Evolutionary conservation across 2,329 filamentous ascomycete genomes (phyloP), one percentile per base, ranked within the genome.

Genomic region (Xenosphaeropsis pyriputrescens): DNA sequence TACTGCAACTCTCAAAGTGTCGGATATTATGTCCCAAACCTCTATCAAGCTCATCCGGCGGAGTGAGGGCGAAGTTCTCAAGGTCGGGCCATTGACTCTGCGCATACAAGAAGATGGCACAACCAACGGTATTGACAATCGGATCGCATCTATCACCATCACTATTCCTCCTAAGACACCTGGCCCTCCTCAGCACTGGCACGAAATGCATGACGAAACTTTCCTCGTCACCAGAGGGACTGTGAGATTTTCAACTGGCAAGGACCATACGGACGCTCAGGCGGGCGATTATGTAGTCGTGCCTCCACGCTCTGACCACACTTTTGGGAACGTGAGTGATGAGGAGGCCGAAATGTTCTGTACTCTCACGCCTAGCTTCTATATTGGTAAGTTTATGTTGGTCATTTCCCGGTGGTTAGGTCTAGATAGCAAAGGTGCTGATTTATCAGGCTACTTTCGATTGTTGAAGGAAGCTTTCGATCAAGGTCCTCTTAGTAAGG

Each of bases 321-420:
- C 66, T 0, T 74, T 75, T 51, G 61, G 55, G 36, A 74, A 75
- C 39, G 65, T 70, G 0, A 64, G 61, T 34, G 63, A 70, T 35
- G 59, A 67, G 45, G 67, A 70, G 43, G 64, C 67, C 3, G 62
- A 60, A 43, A 68, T 75, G 49, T 63, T 72, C 57, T 73, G 72
- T 49, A 75, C 70, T 0, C 68, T 62, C 40, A 73, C 67, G 17
- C 70, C 70, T 0, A 64, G 63, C 2, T 71, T 69, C 45, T 72
- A 71, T 46, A 67, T 73, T 43, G 65, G 70, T 41, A 72, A 72
- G 46, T 72, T 73, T 52, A 68, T 67, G 54, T 54, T 70, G 32
- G 45, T 72, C 47, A 57, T 60, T 11, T 55, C 59, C n/a, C n/a
- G n/a, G n/a, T 6, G 4, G 8, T 26, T 26, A 9, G 8, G 22